Evolutionary conservation across 129 eudicot genomes (phyloP).

Genomic region (Flaveria sonorensis): DNA sequence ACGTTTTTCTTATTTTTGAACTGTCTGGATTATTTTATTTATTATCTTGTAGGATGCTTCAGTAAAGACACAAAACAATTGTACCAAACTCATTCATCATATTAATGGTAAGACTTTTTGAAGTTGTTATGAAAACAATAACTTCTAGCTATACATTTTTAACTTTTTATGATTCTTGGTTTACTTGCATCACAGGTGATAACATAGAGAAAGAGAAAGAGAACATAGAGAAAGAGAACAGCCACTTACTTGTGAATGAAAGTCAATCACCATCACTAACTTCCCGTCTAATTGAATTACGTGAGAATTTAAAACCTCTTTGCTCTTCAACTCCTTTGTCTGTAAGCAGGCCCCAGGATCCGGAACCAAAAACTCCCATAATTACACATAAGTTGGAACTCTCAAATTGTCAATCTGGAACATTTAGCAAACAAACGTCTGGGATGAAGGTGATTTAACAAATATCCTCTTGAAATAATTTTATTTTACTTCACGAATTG

Average conservation of each 20-base stretch:
- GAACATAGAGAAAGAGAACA: constrained; percentile 48
- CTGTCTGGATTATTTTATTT: not conserved
- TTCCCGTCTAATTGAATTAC: constrained; percentile 47
- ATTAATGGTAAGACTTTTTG: constrained; percentile 26
- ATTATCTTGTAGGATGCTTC: constrained; percentile 41
- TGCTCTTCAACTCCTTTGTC: constrained; percentile 47
- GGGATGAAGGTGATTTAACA: constrained; percentile 64
- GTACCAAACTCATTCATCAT: constrained; percentile 20
- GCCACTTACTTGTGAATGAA: constrained; percentile 14
- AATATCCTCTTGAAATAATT: not conserved
- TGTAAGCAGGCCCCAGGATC: constrained; percentile 29
- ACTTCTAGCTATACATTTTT: not conserved
- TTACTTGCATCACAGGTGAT: constrained; percentile 36
- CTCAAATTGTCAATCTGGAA: constrained; percentile 49
- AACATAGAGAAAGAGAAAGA: constrained; percentile 37
- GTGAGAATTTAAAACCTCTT: constrained; percentile 47
- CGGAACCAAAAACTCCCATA: constrained; percentile 68
- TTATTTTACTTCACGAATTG: not conserved
- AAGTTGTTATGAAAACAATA: not conserved
- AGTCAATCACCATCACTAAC: constrained; percentile 66
- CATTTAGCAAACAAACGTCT: constrained; percentile 51
- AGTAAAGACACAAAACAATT: constrained; percentile 18
- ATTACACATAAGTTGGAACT: constrained; percentile 30
- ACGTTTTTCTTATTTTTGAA: not conserved
- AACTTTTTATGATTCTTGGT: not conserved